These are phyloP conservation scores for Petunia secreta DNA, from an alignment of 257 asterid species.

Conservation along the genomic window DNA sequence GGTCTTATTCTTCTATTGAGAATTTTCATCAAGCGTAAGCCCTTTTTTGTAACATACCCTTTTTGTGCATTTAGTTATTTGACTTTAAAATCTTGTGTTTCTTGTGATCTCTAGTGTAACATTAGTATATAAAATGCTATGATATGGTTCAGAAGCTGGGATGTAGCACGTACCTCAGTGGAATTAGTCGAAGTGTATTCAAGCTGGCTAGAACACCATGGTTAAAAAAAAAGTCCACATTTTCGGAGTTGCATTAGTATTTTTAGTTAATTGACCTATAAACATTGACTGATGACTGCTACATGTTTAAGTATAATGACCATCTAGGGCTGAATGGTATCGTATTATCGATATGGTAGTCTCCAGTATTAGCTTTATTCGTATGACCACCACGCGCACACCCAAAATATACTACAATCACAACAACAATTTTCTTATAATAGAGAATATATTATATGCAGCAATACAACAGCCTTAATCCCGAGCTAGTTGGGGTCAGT, in stretches of 20 bases:
- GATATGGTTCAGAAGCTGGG: no score
- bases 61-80: conserved; percentile 2
- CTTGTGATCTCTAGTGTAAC: conserved; percentile 9
- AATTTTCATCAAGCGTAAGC: conserved; percentile 90
- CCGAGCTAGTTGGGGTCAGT: conserved; percentile 6
- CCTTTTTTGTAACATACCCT: not conserved
- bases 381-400: not conserved
- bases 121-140: not conserved
- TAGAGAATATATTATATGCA: no score
- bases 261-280: not conserved
- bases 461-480: not conserved
- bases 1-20: conserved; percentile 51
- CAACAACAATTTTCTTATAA: not conserved
- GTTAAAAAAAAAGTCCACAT: no score
- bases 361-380: not conserved
- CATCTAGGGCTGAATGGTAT: not conserved
- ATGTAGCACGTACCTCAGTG: no score
- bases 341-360: not conserved
- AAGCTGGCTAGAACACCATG: no score
- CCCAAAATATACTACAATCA: not conserved
- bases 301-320: not conserved
- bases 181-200: no score
- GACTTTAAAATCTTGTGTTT: not conserved
- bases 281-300: not conserved
- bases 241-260: not conserved